Base-by-base conservation (phyloP, 768 basidiomycete genomes). In the Tremella mesenterica region DNA sequence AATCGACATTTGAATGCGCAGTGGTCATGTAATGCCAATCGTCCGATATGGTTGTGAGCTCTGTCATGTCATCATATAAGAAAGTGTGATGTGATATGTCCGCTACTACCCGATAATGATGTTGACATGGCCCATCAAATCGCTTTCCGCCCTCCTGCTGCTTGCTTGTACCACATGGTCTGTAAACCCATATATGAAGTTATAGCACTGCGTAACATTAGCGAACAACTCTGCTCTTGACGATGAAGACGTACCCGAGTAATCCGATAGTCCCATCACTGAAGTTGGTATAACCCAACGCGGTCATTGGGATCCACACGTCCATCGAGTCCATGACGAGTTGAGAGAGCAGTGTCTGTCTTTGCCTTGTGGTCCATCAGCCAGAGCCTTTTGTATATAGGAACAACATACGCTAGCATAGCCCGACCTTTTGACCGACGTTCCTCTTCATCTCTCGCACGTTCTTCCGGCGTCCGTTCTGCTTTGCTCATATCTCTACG, bases 251-350 rank as follows among this genome's bases (percentile, higher is more conserved):
- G 65, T 56, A 93, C 88, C 93, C 95, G 58, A 87, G 79, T 53
- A 87, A 77, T 50, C 95, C 93, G 26, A 93, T 75, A 18, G 81
- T 66, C 23, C 93, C 92, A 56, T 97, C 95, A 67, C 85, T 88
- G 59, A 92, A 63, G 60, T 80, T 79, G 58, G 83, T 78, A 48
- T 86, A 75, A 14, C 85, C 87, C 34, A 91, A 79, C 53, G 80
- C 85, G 18, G 84, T 83, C 6, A 89, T 86, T 4, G 95, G 95
- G 63, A 92, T 82, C 83, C 85, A 92, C 54, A 90, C 73, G 70
- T 99, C 95, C 53, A 91, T 77, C 18, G 81, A 66, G 71, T 99
- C 95, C 54, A 87, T 82, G 50, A 85, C 75, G 61, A 97, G 80
- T 73, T 97, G 95, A 59, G 81, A 81, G 26, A 83, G 81, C 27